Evolutionary conservation across 345 rosid species (phyloP), one percentile per base, ranked within the genome.

Genomic region (Clarkia xantiana): DNA sequence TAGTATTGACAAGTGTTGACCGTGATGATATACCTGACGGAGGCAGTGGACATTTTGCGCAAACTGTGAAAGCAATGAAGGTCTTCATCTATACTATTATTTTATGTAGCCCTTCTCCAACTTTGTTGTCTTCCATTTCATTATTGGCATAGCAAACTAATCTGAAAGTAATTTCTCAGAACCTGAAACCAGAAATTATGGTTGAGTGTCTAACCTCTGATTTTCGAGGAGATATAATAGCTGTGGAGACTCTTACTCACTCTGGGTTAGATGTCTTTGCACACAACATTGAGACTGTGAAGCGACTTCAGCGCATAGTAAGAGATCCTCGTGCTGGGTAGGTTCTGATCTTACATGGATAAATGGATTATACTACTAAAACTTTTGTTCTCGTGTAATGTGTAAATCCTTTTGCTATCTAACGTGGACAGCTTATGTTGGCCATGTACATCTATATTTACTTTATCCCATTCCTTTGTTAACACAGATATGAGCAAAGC

Each of bases 301-400:
- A 74, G 67, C 72, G 88, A 59, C 95, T 87, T 10, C 94, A 93
- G 64, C 80, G 96, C 67, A 77, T 93, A 65, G 96, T 87, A 49
- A 78, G 99, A 62, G 99, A 93, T 70, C 96, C 96, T 54, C 86
- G 95, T 46, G 99, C 99, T 56, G 96, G 96, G 95, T 91, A 63
- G 62, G 79, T 66, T 47, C 44, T 41, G 11, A 51, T 2, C 29
- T 19, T 40, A 12, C 38, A 14, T 38, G 39, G 19, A 38, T 18
- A 45, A n/a, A 8, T 36, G 0, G 8, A 29, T 10, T 29, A 29
- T 29, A 2, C 36, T 29, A 29, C 36, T 10, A 29, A 29, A 7
- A 29, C 36, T 29, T 29, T 29, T 7, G 6, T 29, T 29, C 36
- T 29, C n/a, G n/a, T n/a, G n/a, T n/a, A n/a, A n/a, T 29, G 36